A percentile compares a stretch with the other conserved stretches of the same genome.
phyloP scores from a whole-genome alignment of 78 protist species.

The Dictyostelium intermedium region DNA sequence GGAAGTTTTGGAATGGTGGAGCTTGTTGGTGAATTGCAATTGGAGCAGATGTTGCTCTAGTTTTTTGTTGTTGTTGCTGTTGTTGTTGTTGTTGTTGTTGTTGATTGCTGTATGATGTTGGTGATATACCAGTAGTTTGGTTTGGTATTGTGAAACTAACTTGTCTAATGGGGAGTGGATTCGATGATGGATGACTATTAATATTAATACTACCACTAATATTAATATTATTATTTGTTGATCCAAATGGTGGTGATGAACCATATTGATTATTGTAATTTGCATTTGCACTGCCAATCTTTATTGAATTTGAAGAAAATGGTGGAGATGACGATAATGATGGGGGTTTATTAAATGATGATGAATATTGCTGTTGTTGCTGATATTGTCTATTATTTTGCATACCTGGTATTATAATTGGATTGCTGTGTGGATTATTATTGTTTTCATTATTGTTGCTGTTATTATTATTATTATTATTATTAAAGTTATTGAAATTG shows the following conservation, averaged over 20 bases:
- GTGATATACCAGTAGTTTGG: background rate
- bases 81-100: constrained; percentile 9
- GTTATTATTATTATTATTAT: background rate
- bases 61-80: background rate
- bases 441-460: background rate
- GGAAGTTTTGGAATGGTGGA: constrained; percentile 3
- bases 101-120: background rate
- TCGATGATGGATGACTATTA: background rate
- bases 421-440: background rate
- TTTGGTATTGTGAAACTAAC: background rate
- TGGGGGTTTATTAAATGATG: background rate
- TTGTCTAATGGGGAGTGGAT: background rate
- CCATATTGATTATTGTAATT: background rate
- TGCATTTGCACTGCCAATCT: background rate
- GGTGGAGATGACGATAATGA: constrained; percentile 10
- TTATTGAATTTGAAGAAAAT: background rate
- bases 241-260: constrained; percentile 14
- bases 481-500: background rate
- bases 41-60: constrained; percentile 34
- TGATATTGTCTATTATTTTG: background rate
- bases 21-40: background rate
- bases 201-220: background rate
- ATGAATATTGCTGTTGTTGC: constrained; percentile 1
- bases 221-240: background rate
- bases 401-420: background rate